Conservation (phyloP, 139 green algal genomes). For the Raphidocelis subcapitata region DNA sequence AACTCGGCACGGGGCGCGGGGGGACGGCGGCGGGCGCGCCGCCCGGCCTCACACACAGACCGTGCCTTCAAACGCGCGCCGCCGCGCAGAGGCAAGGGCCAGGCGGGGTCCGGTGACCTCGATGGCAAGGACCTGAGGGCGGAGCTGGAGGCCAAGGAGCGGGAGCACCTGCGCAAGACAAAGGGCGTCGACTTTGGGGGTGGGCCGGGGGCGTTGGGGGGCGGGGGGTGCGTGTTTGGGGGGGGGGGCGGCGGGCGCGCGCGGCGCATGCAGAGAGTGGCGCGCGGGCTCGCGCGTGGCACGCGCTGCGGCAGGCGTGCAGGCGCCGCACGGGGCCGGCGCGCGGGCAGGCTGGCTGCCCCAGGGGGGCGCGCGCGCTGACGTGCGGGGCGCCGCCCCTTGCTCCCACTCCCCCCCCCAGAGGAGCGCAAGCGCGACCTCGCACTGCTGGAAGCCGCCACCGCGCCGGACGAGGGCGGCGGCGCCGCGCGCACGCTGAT, state of each 20-base stretch:
- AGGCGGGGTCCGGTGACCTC: conserved; percentile 52
- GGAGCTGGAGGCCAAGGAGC: conserved; percentile 80
- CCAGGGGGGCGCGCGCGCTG: too few relatives aligned
- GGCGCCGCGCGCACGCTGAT: conserved; percentile 54
- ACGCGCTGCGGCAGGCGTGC: too few relatives aligned
- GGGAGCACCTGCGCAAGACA: conserved; percentile 67
- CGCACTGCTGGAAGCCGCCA: conserved; percentile 65
- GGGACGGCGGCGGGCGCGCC: too few relatives aligned
- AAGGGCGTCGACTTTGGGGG: conserved; percentile 73
- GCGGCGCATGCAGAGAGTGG: too few relatives aligned
- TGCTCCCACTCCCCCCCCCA: conserved; percentile 24
- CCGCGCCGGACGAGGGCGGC: conserved; percentile 13
- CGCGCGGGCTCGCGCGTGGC: too few relatives aligned
- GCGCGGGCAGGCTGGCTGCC: too few relatives aligned
- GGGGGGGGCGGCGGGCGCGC: too few relatives aligned
- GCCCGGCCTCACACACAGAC: too few relatives aligned
- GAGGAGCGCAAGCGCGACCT: conserved; percentile 79
- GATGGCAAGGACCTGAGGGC: conserved; percentile 52
- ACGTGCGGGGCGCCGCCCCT: background rate
- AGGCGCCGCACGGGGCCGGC: too few relatives aligned
- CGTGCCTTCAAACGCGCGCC: too few relatives aligned
- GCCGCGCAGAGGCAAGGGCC: conserved; percentile 54
- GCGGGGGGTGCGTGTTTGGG: too few relatives aligned
- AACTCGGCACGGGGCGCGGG: too few relatives aligned
- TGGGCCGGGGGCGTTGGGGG: conserved; percentile 12